Evolutionary conservation across 2,329 filamentous ascomycete genomes (phyloP).

Genomic region (Cryphonectria parasitica): DNA sequence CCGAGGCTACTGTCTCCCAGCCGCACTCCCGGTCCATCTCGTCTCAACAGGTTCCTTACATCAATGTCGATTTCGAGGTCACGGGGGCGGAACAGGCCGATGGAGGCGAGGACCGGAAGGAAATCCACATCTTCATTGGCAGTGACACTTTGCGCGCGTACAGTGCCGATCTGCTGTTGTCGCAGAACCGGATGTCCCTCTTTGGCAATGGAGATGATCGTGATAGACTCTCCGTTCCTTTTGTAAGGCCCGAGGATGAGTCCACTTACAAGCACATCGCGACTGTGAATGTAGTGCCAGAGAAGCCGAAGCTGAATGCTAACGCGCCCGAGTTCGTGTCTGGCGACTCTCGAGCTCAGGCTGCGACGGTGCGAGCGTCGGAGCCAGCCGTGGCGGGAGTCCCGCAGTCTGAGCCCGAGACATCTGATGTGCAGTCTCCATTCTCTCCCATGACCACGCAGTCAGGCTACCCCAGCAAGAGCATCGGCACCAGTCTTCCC

Average conservation of each 20-base stretch:
- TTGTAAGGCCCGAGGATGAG: slow-evolving; percentile 91
- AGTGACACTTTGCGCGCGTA: slow-evolving; percentile 85
- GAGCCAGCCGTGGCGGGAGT: slow-evolving; percentile 31
- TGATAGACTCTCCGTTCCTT: slow-evolving; percentile 85
- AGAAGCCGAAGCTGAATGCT: slow-evolving; percentile 62
- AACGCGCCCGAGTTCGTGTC: slow-evolving; percentile 51
- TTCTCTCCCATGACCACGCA: slow-evolving; percentile 37
- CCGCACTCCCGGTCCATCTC: slow-evolving; percentile 77
- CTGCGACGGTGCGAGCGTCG: slow-evolving; percentile 21
- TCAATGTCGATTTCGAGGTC: slow-evolving; percentile 80
- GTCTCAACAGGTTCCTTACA: slow-evolving; percentile 77
- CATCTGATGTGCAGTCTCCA: slow-evolving; percentile 37
- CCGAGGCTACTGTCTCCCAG: slow-evolving; percentile 83
- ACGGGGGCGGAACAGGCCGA: slow-evolving; percentile 59
- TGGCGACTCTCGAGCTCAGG: slow-evolving; percentile 34
- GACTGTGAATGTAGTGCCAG: slow-evolving; percentile 60
- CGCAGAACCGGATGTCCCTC: slow-evolving; percentile 84
- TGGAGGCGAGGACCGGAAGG: slow-evolving; percentile 55
- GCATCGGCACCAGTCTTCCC: slow-evolving; percentile 40
- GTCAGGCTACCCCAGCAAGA: slow-evolving; percentile 41
- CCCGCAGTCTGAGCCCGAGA: slow-evolving; percentile 35
- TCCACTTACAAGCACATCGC: slow-evolving; percentile 75
- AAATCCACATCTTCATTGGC: slow-evolving; percentile 85
- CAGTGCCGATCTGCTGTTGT: slow-evolving; percentile 89
- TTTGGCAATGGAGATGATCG: slow-evolving; percentile 74